A percentile compares a stretch with the other conserved stretches of the same genome.
Evolutionary conservation across 371 early-diverging fungal species (phyloP).

Genomic region (Mortierella sp.): DNA sequence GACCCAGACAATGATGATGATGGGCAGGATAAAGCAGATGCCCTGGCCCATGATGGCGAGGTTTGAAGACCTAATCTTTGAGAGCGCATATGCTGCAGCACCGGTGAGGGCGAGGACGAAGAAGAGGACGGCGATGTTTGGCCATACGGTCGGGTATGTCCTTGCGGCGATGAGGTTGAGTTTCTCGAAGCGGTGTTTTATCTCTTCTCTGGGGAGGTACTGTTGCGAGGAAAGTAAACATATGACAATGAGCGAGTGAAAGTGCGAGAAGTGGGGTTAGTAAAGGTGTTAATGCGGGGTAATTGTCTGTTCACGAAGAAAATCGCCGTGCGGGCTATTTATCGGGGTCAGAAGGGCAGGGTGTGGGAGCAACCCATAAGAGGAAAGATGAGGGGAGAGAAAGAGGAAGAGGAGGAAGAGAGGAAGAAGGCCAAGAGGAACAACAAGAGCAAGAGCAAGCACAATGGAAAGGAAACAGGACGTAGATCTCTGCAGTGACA

Average conservation of each 20-base stretch:
- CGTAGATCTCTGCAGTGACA: too few relatives aligned
- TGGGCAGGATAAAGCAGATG: constrained; percentile 43
- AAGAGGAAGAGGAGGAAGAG: background rate
- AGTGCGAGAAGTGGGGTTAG: background rate
- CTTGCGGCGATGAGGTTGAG: constrained; percentile 14
- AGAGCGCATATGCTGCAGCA: constrained; percentile 21
- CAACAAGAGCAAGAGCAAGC: background rate
- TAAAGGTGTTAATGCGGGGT: background rate
- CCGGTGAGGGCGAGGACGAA: constrained; percentile 14
- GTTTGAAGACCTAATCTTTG: constrained; percentile 9
- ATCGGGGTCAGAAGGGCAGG: background rate
- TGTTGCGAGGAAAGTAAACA: background rate
- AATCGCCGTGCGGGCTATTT: background rate
- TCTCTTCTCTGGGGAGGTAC: constrained; percentile 18
- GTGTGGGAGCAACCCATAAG: background rate
- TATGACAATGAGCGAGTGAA: background rate
- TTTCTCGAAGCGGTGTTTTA: constrained; percentile 18
- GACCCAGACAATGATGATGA: constrained; percentile 43
- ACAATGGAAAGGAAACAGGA: too few relatives aligned
- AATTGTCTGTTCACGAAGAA: background rate
- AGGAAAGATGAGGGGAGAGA: background rate
- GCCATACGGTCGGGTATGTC: constrained; percentile 44
- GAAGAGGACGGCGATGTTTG: constrained; percentile 18
- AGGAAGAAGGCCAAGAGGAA: background rate
- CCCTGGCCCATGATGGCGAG: constrained; percentile 42